Percentiles rank a stretch among this genome's conserved stretches.
Conservation (phyloP, 2,329 filamentous ascomycete genomes). For the Aspergillus clavatus region DNA sequence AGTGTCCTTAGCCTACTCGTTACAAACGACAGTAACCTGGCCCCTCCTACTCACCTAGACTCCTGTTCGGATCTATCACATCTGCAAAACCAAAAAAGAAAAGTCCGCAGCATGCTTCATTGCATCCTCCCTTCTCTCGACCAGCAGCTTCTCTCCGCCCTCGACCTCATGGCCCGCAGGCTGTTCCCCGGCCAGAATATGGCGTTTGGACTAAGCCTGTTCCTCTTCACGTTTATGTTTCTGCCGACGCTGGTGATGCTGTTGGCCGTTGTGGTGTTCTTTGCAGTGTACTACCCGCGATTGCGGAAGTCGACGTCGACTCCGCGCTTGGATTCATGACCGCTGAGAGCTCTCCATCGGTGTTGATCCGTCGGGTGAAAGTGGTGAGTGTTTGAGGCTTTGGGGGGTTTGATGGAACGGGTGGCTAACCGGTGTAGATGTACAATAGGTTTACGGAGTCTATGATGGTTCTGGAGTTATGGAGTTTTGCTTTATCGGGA, state of each 20-base stretch:
- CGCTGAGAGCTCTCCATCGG: no score
- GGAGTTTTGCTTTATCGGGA: no score
- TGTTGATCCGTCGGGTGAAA: no score
- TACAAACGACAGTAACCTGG: not conserved
- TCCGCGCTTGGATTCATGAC: no score
- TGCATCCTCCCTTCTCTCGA: conserved; percentile 5
- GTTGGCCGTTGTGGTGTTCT: conserved; percentile 29
- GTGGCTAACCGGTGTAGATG: no score
- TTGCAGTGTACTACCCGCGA: conserved; percentile 27
- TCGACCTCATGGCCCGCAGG: conserved; percentile 27
- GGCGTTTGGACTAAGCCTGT: conserved; percentile 27
- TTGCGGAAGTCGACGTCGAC: conserved; percentile 19
- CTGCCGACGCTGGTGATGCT: conserved; percentile 30
- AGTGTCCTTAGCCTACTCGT: not conserved
- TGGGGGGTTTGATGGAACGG: no score
- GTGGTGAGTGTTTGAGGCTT: no score
- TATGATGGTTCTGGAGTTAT: no score
- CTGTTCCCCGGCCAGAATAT: conserved; percentile 24
- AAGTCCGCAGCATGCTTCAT: not conserved
- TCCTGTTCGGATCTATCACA: not conserved
- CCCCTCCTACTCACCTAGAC: not conserved
- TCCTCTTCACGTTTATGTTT: conserved; percentile 34
- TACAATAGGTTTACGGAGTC: no score
- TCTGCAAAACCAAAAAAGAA: no score
- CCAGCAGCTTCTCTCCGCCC: conserved; percentile 9